A percentile compares a stretch with the other conserved stretches of the same genome.
Conservation (phyloP, 805 yeast genomes). For the Candida sonorensis region DNA sequence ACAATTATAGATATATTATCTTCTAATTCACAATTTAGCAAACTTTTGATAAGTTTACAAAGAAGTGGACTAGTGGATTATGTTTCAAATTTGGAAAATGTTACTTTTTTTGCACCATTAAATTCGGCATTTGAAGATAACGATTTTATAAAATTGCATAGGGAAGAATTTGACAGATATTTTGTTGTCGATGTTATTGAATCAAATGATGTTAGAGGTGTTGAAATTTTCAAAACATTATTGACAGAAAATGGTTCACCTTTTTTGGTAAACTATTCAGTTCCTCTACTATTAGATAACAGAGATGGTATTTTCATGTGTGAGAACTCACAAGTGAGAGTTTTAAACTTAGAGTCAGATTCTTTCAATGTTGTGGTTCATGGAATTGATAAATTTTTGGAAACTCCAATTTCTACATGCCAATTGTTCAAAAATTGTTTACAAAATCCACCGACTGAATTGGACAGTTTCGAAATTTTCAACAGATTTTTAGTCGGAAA, state of each 20-base stretch:
- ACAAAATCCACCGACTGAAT: background rate
- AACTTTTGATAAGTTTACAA: conserved; percentile 56
- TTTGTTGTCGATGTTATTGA: conserved; percentile 27
- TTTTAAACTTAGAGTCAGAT: conserved; percentile 49
- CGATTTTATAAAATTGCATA: conserved; percentile 5
- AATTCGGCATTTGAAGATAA: conserved; percentile 57
- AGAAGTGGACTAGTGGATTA: conserved; percentile 53
- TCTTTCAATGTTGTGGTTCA: conserved; percentile 63
- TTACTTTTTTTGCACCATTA: conserved; percentile 75
- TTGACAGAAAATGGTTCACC: conserved; percentile 14
- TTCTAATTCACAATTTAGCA: conserved; percentile 58
- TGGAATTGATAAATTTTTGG: conserved; percentile 46
- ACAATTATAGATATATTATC: conserved; percentile 68
- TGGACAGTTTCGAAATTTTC: conserved; percentile 5
- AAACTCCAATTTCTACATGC: conserved; percentile 30
- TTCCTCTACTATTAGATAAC: conserved; percentile 30
- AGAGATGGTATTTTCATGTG: conserved; percentile 29
- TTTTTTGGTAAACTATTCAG: conserved; percentile 7
- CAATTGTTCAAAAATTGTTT: conserved; percentile 23
- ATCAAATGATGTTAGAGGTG: conserved; percentile 24
- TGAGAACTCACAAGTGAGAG: conserved; percentile 44
- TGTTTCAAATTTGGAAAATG: conserved; percentile 51
- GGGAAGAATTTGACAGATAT: conserved; percentile 23
- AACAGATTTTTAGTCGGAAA: conserved; percentile 11
- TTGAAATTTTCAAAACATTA: conserved; percentile 20